Percentiles rank a stretch among this genome's conserved stretches.
phyloP scores from a whole-genome alignment of 768 basidiomycete species.

The Boletus reticulatus region DNA sequence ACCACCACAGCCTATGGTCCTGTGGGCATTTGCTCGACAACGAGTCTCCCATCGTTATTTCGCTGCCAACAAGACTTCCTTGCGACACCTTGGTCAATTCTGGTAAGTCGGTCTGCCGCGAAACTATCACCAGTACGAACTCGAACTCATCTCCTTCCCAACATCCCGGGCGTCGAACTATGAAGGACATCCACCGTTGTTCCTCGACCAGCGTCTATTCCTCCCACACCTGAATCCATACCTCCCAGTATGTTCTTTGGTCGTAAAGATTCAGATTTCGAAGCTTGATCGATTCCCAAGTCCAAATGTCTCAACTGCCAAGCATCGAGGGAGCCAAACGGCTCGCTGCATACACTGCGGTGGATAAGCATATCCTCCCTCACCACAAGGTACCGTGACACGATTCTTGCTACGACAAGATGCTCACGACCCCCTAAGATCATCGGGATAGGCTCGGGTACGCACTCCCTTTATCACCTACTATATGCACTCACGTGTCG shows the following conservation, averaged over 20 bases:
- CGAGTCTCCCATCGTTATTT: conserved; percentile 2
- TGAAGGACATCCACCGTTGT: conserved; percentile 11
- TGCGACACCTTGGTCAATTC: conserved; percentile 6
- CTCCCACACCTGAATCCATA: neutral
- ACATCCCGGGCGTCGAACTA: neutral
- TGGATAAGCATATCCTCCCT: conserved; percentile 81
- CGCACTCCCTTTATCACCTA: neutral
- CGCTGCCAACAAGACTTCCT: conserved; percentile 2
- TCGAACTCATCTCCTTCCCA: neutral
- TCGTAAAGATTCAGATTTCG: neutral
- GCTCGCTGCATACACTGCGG: conserved; percentile 91
- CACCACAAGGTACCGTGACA: conserved; percentile 71
- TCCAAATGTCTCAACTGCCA: conserved; percentile 29
- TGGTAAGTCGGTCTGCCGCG: conserved; percentile 15
- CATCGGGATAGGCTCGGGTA: conserved; percentile 87
- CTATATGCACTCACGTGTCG: conserved; percentile 1
- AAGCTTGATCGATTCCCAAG: conserved; percentile 2
- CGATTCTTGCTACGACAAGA: neutral
- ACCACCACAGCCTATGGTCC: too few species aligned
- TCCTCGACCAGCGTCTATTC: conserved; percentile 10
- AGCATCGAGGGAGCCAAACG: conserved; percentile 80
- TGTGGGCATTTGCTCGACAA: neutral
- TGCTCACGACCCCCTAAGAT: conserved; percentile 43
- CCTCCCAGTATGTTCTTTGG: conserved; percentile 6
- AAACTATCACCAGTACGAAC: neutral